phyloP scores from a whole-genome alignment of 768 basidiomycete genomes.

The Pulveroboletus sp. region DNA sequence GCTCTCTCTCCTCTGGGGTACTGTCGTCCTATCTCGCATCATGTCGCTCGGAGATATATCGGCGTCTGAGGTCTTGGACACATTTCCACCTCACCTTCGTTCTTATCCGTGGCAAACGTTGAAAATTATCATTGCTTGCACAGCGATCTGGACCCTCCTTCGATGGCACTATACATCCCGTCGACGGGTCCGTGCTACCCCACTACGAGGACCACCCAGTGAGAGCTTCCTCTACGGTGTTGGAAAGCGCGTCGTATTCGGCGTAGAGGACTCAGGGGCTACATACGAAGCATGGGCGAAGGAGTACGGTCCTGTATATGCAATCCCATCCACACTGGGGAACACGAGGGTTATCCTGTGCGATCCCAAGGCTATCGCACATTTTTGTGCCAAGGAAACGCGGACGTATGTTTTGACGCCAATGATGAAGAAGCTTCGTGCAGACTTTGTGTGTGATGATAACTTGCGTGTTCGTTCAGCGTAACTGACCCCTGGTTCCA shows the following conservation, averaged over 20 bases:
- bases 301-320: constrained; percentile 18
- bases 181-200: constrained; percentile 7
- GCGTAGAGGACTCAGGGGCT: background rate
- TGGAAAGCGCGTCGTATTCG: constrained; percentile 1
- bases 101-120: too few relatives aligned
- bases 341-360: constrained; percentile 17
- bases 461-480: background rate
- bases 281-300: constrained; percentile 23
- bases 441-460: constrained; percentile 9
- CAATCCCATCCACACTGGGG: constrained; percentile 15
- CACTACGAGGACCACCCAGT: constrained; percentile 18
- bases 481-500: background rate
- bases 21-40: too few relatives aligned
- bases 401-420: constrained; percentile 41
- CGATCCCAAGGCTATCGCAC: constrained; percentile 40
- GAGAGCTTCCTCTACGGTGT: constrained; percentile 19
- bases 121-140: too few relatives aligned
- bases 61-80: too few relatives aligned
- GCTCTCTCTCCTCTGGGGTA: too few relatives aligned
- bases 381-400: constrained; percentile 12
- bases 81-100: too few relatives aligned
- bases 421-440: constrained; percentile 31
- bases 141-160: too few relatives aligned
- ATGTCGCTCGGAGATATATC: too few relatives aligned
- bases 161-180: too few relatives aligned